These are phyloP conservation scores for Staphylotrichum longicolle DNA, from an alignment of 495 filamentous ascomycete species.

Conservation along the genomic window DNA sequence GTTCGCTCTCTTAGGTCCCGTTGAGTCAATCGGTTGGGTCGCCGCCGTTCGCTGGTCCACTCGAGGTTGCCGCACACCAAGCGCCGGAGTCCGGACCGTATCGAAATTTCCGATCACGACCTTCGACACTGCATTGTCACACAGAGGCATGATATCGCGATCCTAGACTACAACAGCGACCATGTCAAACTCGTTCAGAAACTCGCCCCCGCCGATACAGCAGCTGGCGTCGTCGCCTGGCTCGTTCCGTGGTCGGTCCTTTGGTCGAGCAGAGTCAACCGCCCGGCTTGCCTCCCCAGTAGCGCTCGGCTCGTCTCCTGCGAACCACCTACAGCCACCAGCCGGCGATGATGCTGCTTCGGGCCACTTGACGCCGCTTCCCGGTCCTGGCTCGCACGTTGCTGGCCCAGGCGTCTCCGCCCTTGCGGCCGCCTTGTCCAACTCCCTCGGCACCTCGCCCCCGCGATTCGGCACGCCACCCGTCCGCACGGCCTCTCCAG, in stretches of 20 bases:
- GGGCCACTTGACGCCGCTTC: conserved; percentile 49
- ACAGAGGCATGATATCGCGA: conserved; percentile 25
- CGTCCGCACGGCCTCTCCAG: conserved; percentile 36
- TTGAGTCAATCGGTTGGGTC: not conserved
- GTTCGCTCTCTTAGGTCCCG: not conserved
- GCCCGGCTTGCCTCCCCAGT: conserved; percentile 71
- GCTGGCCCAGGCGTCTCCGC: conserved; percentile 72
- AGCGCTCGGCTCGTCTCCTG: conserved; percentile 27
- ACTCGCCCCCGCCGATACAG: conserved; percentile 37
- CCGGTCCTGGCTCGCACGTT: conserved; percentile 48
- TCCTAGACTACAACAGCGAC: conserved; percentile 9
- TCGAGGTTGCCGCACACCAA: not conserved
- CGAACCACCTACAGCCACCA: not conserved
- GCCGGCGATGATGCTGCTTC: conserved; percentile 31
- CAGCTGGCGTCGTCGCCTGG: conserved; percentile 48
- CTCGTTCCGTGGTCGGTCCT: conserved; percentile 43
- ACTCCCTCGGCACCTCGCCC: conserved; percentile 59
- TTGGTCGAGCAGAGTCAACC: conserved; percentile 60
- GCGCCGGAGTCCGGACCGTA: conserved; percentile 1
- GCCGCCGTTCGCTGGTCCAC: not conserved
- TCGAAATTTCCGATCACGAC: not conserved
- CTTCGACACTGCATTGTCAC: not conserved
- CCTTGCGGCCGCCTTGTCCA: conserved; percentile 70
- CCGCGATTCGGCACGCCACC: conserved; percentile 59
- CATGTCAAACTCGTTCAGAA: conserved; percentile 40